Conservation (phyloP, 352 stramenopile genomes). For the Phytophthora rubi region DNA sequence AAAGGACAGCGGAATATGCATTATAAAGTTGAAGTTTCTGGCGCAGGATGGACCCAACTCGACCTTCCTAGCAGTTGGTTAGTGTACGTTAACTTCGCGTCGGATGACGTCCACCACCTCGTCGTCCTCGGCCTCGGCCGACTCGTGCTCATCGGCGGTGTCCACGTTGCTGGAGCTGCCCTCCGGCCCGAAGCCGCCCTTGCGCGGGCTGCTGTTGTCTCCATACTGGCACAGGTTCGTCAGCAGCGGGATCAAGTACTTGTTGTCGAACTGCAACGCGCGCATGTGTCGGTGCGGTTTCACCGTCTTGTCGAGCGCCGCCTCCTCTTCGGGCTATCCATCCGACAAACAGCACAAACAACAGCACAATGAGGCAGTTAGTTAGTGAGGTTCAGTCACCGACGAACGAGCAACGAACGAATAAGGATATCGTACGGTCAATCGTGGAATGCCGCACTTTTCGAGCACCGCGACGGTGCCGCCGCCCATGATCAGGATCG, state of each 20-base stretch:
- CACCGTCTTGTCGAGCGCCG: constrained; percentile 76
- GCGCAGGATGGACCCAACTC: neutral
- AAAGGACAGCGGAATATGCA: constrained; percentile 14
- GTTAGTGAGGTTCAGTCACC: constrained; percentile 5
- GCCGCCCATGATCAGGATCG: constrained; percentile 92
- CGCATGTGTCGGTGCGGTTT: constrained; percentile 86
- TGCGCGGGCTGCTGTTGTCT: constrained; percentile 36
- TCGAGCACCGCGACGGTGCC: constrained; percentile 91
- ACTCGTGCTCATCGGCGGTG: constrained; percentile 39
- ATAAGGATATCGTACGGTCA: constrained; percentile 52
- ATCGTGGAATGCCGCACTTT: constrained; percentile 82
- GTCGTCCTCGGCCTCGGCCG: constrained; percentile 47
- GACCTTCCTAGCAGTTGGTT: neutral
- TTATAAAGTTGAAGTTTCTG: constrained; percentile 3
- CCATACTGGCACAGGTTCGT: constrained; percentile 74
- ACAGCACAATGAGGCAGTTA: neutral
- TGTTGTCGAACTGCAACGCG: constrained; percentile 86
- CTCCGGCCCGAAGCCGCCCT: constrained; percentile 42
- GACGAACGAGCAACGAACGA: constrained; percentile 5
- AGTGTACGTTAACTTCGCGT: constrained; percentile 65
- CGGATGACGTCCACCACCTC: constrained; percentile 80
- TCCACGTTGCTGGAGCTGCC: constrained; percentile 55
- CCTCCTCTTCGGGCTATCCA: constrained; percentile 70
- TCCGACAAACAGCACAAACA: constrained; percentile 16
- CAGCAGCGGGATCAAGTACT: constrained; percentile 84